Evolutionary conservation across 2,329 filamentous ascomycete species (phyloP), one percentile per base, ranked within the genome.

Genomic region (Exophiala mesophila): DNA sequence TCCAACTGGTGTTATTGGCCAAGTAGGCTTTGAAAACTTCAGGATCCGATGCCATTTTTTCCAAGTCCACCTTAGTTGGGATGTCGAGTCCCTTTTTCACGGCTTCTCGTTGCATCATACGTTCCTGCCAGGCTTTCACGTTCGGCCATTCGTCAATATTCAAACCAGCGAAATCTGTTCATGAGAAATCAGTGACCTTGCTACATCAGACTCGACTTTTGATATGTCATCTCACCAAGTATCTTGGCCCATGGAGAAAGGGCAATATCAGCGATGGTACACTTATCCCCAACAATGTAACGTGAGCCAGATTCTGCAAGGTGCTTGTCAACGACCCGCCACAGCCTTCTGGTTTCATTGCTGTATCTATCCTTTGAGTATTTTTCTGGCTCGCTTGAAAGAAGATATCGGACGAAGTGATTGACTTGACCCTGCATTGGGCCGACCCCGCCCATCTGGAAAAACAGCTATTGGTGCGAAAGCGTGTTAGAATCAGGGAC

Each of bases 391-490:
- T 21, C 9, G 5, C 20, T n/a, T 1, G 35, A 40, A 9, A 44
- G 47, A 1, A 86, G 86, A 57, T 94, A 92, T 44, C 85, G 77
- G 35, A 69, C 69, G 64, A 94, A 94, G 66, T 94, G 86, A 63
- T 92, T 88, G 39, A 85, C 76, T 63, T 92, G 86, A 30, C 79
- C 82, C 58, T 89, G 85, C 84, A 88, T 89, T 1, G 85, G 85
- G 0, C 85, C 85, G 1, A 89, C 69, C 2, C 86, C 85, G 3
- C 81, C 83, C 66, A 89, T 90, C 64, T 46, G 43, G 35, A 44
- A 48, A 19, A 48, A 48, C 4, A 48, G 32, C 45, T 47, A 23
- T 20, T 5, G 15, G 88, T 79, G 5, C n/a, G n/a, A n/a, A n/a
- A n/a, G n/a, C 13, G 13, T 13, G 17, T 31, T 13, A 31, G 29